Evolutionary conservation across 768 basidiomycete species (phyloP).

Genomic region (Clitopilus hobsonii): DNA sequence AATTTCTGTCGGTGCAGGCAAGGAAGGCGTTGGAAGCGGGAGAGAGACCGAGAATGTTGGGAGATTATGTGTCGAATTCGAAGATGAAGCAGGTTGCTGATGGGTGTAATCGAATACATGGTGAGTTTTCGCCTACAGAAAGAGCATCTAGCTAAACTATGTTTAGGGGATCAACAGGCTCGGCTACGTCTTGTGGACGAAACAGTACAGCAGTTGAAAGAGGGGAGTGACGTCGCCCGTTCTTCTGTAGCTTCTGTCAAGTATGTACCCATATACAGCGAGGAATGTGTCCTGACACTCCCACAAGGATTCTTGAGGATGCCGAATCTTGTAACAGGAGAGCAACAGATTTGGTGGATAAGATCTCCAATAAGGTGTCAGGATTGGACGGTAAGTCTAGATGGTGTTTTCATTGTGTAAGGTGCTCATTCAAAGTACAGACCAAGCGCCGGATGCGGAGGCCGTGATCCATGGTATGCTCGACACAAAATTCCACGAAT

Average conservation of each 20-base stretch:
- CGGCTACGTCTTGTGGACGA: constrained; percentile 54
- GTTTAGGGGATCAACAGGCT: constrained; percentile 50
- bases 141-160: background rate
- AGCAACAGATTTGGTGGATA: constrained; percentile 56
- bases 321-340: constrained; percentile 50
- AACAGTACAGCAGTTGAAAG: constrained; percentile 46
- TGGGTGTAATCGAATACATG: constrained; percentile 63
- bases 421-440: constrained; percentile 18
- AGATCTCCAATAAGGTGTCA: constrained; percentile 45
- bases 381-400: constrained; percentile 43
- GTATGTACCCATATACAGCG: constrained; percentile 26
- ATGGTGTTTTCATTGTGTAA: background rate
- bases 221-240: constrained; percentile 59
- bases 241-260: constrained; percentile 37
- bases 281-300: background rate
- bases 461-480: constrained; percentile 44
- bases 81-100: constrained; percentile 82
- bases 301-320: constrained; percentile 50
- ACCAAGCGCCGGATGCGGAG: constrained; percentile 46
- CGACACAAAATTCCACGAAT: background rate
- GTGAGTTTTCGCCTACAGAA: constrained; percentile 30
- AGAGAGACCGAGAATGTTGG: constrained; percentile 62
- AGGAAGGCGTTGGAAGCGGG: constrained; percentile 70
- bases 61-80: constrained; percentile 73
- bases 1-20: constrained; percentile 66